Percentiles rank a stretch among this genome's conserved stretches.
These are phyloP conservation scores for Moniliophthora roreri DNA, from an alignment of 1,284 basidiomycete genomes.

Conservation along the genomic window DNA sequence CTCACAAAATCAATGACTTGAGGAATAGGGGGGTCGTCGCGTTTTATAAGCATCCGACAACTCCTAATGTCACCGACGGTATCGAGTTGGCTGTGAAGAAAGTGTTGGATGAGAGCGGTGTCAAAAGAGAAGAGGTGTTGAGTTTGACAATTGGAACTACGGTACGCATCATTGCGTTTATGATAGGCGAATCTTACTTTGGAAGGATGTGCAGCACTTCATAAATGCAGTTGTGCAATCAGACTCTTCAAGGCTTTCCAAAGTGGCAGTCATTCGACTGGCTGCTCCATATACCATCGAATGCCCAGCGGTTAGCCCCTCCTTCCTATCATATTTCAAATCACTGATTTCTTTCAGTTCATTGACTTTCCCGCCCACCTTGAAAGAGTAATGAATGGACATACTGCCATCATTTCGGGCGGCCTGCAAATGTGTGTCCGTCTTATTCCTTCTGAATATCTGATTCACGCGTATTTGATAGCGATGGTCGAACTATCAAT, in stretches of 20 bases:
- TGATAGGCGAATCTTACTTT: not conserved
- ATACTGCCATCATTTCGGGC: conserved; percentile 45
- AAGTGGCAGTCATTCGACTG: conserved; percentile 50
- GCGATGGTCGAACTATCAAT: conserved; percentile 42
- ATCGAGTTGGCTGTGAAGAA: conserved; percentile 45
- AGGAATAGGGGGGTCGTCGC: conserved; percentile 42
- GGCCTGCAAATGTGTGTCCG: conserved; percentile 41
- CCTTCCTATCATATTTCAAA: not conserved
- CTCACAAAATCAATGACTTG: conserved; percentile 24
- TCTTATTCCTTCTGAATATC: not conserved
- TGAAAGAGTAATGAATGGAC: conserved; percentile 38
- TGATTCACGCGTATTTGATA: conserved; percentile 8
- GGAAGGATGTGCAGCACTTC: conserved; percentile 26
- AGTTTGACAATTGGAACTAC: conserved; percentile 51
- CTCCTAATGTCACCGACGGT: conserved; percentile 49
- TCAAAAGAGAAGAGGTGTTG: conserved; percentile 30
- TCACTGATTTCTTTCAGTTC: conserved; percentile 31
- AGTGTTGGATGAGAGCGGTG: conserved; percentile 34
- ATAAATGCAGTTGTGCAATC: conserved; percentile 54
- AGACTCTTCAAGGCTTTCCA: conserved; percentile 40
- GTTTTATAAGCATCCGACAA: conserved; percentile 51
- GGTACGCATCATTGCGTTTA: conserved; percentile 21
- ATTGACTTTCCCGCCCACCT: conserved; percentile 46
- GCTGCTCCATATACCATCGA: conserved; percentile 47
- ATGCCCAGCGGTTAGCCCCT: conserved; percentile 24